Evolutionary conservation across 106 monocot genomes (phyloP).

Genomic region (Dendrobium officinale): DNA sequence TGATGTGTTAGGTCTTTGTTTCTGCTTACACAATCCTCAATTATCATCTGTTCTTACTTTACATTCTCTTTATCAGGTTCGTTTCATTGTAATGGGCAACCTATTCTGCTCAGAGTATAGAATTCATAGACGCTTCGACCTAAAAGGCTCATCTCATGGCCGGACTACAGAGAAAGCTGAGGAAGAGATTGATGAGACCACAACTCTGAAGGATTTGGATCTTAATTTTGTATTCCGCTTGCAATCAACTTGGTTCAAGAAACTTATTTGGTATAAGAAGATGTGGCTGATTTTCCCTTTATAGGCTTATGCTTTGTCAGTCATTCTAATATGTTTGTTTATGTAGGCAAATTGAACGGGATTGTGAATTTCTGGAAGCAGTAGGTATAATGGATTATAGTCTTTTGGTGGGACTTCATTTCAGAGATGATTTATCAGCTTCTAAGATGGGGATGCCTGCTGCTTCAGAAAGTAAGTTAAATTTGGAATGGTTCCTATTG

Average conservation of each 20-base stretch:
- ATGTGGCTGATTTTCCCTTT: neutral
- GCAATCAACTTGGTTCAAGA: slow-evolving; percentile 42
- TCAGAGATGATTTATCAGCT: slow-evolving; percentile 38
- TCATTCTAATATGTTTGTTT: neutral
- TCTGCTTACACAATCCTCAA: neutral
- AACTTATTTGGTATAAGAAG: slow-evolving; percentile 42
- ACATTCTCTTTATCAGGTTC: slow-evolving; percentile 35
- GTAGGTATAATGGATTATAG: slow-evolving; percentile 93
- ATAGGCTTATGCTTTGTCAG: neutral
- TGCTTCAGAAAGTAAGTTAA: slow-evolving; percentile 40
- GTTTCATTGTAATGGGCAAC: slow-evolving; percentile 92
- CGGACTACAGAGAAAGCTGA: slow-evolving; percentile 67
- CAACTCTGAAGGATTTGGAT: slow-evolving; percentile 84
- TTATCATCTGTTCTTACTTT: neutral
- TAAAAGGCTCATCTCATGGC: slow-evolving; percentile 89
- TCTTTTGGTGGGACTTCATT: slow-evolving; percentile 76
- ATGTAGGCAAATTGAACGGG: slow-evolving; percentile 64
- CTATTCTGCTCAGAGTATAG: slow-evolving; percentile 77
- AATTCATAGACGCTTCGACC: slow-evolving; percentile 84
- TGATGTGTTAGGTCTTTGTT: neutral
- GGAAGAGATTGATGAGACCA: slow-evolving; percentile 86
- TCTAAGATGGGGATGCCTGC: slow-evolving; percentile 28
- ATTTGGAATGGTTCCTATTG: neutral
- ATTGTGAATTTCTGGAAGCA: slow-evolving; percentile 80
- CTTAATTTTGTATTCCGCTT: slow-evolving; percentile 77